A percentile compares a stretch with the other conserved stretches of the same genome.
phyloP scores from a whole-genome alignment of 495 filamentous ascomycete genomes.

The Hypoxylon crocopeplum region DNA sequence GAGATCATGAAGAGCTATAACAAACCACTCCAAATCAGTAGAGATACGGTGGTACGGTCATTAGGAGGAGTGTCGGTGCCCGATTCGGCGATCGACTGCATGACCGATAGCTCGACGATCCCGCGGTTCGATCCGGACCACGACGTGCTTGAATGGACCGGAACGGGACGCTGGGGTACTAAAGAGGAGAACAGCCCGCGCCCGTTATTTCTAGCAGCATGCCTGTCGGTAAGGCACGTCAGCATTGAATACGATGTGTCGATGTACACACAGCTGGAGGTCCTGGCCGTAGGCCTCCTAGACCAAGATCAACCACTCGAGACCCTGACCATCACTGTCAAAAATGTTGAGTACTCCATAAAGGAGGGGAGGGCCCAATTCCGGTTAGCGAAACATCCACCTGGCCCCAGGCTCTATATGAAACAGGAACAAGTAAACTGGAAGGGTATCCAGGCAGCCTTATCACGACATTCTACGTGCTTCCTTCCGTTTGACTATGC shows the following conservation, averaged over 20 bases:
- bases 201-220: constrained; percentile 13
- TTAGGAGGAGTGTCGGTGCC: background rate
- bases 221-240: constrained; percentile 20
- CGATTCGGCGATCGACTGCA: background rate
- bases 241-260: constrained; percentile 1
- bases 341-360: background rate
- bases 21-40: constrained; percentile 5
- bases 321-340: constrained; percentile 9
- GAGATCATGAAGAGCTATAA: constrained; percentile 8
- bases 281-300: constrained; percentile 8
- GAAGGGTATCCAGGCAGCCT: background rate
- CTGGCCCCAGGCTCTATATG: constrained; percentile 1
- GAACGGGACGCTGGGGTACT: constrained; percentile 3
- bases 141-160: constrained; percentile 18
- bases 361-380: background rate
- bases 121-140: constrained; percentile 5
- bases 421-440: background rate
- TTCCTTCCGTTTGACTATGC: constrained; percentile 2
- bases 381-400: constrained; percentile 9
- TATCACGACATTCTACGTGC: constrained; percentile 6
- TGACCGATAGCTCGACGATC: constrained; percentile 14
- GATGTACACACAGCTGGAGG: constrained; percentile 10
- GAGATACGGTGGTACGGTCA: background rate
- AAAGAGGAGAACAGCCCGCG: background rate
- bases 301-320: constrained; percentile 17